Evolutionary conservation across 768 basidiomycete species (phyloP).

Genomic region (Termitomyces titanicus): DNA sequence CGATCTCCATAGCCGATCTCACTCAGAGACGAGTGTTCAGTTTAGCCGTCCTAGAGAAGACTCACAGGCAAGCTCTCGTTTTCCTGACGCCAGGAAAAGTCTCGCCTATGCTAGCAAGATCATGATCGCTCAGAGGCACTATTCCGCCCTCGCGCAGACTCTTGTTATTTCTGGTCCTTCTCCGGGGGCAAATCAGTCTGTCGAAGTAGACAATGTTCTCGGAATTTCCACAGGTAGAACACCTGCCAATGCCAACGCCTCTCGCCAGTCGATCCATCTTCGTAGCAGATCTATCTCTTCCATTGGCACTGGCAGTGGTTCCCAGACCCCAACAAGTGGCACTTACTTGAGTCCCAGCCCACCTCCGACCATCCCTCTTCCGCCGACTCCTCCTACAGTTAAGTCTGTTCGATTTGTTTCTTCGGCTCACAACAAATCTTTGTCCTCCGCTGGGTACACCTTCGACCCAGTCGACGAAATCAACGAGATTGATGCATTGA

Average conservation of each 20-base stretch:
- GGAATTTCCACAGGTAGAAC: conserved; percentile 35
- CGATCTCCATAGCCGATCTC: conserved; percentile 47
- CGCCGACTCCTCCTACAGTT: conserved; percentile 71
- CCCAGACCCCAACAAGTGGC: conserved; percentile 34
- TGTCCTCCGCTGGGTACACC: conserved; percentile 62
- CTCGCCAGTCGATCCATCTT: conserved; percentile 42
- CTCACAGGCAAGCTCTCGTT: conserved; percentile 54
- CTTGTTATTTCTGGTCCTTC: conserved; percentile 47
- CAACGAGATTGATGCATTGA: conserved; percentile 69
- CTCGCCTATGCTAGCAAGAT: conserved; percentile 50
- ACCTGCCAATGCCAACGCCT: conserved; percentile 22
- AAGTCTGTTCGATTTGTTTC: conserved; percentile 52
- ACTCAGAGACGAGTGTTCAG: conserved; percentile 54
- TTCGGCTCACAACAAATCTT: conserved; percentile 58
- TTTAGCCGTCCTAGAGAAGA: conserved; percentile 49
- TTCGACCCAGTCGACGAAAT: conserved; percentile 54
- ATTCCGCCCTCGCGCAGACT: conserved; percentile 66
- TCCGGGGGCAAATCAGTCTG: conserved; percentile 34
- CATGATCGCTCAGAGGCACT: conserved; percentile 73
- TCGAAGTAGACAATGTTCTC: conserved; percentile 27
- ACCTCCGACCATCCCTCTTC: conserved; percentile 66
- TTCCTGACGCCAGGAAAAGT: conserved; percentile 49
- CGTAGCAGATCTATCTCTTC: conserved; percentile 62
- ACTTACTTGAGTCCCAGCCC: conserved; percentile 41
- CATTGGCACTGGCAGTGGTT: conserved; percentile 34